Evolutionary conservation across 2,329 filamentous ascomycete genomes (phyloP), one percentile per base, ranked within the genome.

Genomic region (Didymella sp.): DNA sequence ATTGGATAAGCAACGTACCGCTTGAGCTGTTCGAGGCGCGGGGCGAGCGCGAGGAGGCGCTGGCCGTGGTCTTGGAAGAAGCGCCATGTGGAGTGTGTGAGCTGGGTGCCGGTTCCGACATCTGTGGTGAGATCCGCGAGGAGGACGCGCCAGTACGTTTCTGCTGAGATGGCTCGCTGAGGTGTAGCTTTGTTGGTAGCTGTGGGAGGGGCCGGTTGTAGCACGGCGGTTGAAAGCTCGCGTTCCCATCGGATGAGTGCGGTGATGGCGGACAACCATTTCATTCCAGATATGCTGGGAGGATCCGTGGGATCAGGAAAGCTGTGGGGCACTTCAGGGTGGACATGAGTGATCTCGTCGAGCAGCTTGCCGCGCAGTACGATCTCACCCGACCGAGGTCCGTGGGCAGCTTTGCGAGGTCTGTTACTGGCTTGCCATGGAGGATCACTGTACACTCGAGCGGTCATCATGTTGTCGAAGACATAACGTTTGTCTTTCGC

Each of bases 331-430:
- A 46, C 41, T 22, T 46, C 31, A 3, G 50, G 33, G 7, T 53
- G 28, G 5, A 53, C 11, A 5, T 46, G 24, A 3, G 8, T 25
- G 5, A 46, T 13, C 8, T 22, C 15, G 12, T 53, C 50, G 7
- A 52, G 24, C 9, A 52, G 30, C 25, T 52, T 45, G 22, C 49
- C 49, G 22, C 49, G 31, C 7, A 52, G 31, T 11, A 52, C 21
- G 13, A 45, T 52, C 6, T 52, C 49, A 12, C 24, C 49, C 3
- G 35, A 13, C 4, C 19, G 25, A 2, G 50, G 19, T 7, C 41
- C 42, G 2, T 46, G 19, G 25, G 50, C 35, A 25, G 42, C 50
- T 41, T 17, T 19, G 13, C 50, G 25, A 31, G 41, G 33, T 31
- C 17, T 28, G 9, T 31, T 46, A 17, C 50, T 52, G 13, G 50